Evolutionary conservation across 768 basidiomycete genomes (phyloP), one percentile per base, ranked within the genome.

Genomic region (Mycena vulgaris): DNA sequence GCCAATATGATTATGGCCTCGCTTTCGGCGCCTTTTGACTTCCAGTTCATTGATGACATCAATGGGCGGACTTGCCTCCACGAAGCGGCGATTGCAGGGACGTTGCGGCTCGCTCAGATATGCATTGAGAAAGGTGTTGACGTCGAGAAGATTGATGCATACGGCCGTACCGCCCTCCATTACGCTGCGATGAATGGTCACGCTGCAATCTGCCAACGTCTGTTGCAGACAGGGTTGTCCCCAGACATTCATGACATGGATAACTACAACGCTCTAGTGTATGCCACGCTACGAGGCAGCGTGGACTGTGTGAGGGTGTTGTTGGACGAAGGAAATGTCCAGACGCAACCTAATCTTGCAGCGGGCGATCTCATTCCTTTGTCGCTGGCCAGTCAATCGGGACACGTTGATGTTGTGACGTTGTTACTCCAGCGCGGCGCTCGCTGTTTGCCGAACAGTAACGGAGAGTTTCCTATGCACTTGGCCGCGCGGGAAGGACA

Each of bases 391-490:
- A 94, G 95, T 74, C 94, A 96, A 77, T 89, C 91, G 51, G 98
- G 98, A 2, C 93, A 97, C 78, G 86, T 93, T 30, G 90, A 94
- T 40, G 93, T 98, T 39, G 95, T 93, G 9, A 80, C 89, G 1
- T 80, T 98, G 10, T 84, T 99, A 3, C 85, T 99, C 17, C 82
- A 90, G 72, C 87, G 91, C 62, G 95, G 94, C 17, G 95, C 95
- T 5, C 86, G 87, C 55, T 92, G 93, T 70, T 72, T 94, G 21
- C 89, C 97, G 1, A 98, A 98, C 76, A 95, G 90, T 64, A 98
- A 96, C 70, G 98, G 98, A n/a, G 93, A 98, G 79, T 98, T 94
- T 77, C 96, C 98, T 0, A 94, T 97, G 75, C 98, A 99, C 81
- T 89, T 99, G 27, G 97, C 98, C 27, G 96, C 97, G 10, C 89